These are phyloP conservation scores for Glycine tomentella DNA, from an alignment of 306 rosid species.

Conservation along the genomic window DNA sequence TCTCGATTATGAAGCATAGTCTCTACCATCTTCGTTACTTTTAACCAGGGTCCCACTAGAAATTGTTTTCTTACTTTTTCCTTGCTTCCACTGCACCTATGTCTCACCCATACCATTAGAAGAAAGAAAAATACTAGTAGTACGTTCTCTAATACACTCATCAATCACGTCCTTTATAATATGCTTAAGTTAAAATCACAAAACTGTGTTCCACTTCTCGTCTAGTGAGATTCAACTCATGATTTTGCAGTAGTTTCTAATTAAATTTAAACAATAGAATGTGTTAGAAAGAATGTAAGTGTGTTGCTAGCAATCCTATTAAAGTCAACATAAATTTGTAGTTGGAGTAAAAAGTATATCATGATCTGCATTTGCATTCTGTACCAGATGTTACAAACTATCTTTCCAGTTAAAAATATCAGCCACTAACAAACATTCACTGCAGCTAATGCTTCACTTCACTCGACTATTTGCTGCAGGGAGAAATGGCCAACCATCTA, in stretches of 20 bases:
- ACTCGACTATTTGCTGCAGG: slow-evolving; percentile 54
- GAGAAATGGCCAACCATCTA: slow-evolving; percentile 73
- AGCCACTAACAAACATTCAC: slow-evolving; percentile 47
- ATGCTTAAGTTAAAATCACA: background rate
- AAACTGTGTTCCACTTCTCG: background rate
- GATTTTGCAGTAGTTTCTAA: no score
- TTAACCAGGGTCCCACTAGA: slow-evolving; percentile 31
- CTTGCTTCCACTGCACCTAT: slow-evolving; percentile 45
- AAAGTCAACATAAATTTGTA: slow-evolving; percentile 4
- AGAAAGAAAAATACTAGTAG: background rate
- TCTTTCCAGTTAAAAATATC: slow-evolving; percentile 77
- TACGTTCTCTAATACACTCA: background rate
- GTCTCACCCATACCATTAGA: slow-evolving; percentile 14
- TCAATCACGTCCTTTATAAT: background rate
- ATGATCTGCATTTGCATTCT: no score
- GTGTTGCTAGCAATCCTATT: background rate
- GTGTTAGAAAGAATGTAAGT: background rate
- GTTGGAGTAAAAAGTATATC: no score
- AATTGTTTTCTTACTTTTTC: slow-evolving; percentile 38
- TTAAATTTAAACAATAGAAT: background rate
- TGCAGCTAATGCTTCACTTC: slow-evolving; percentile 17
- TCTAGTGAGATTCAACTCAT: no score
- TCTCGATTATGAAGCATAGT: no score
- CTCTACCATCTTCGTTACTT: slow-evolving; percentile 6
- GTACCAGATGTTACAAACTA: no score